A percentile compares a stretch with the other conserved stretches of the same genome.
These are phyloP conservation scores for Hypoxylon sp. DNA, from an alignment of 2,329 filamentous ascomycete genomes.

Conservation along the genomic window DNA sequence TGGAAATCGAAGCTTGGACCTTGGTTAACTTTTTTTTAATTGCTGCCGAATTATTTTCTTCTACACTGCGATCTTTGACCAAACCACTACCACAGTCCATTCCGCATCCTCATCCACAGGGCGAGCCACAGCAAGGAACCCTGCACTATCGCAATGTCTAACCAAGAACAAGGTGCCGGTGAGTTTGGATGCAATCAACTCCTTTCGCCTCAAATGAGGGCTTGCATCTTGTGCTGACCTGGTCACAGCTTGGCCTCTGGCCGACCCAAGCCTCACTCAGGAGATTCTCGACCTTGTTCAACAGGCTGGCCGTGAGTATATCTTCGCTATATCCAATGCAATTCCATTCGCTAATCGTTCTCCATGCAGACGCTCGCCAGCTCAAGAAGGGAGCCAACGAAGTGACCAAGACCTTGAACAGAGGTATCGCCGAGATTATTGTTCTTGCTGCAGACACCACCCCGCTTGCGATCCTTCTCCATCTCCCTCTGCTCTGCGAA, in stretches of 20 bases:
- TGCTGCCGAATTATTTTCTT: constrained; percentile 3
- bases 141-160: constrained; percentile 58
- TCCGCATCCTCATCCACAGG: constrained; percentile 57
- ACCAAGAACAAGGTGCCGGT: constrained; percentile 51
- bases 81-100: constrained; percentile 28
- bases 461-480: constrained; percentile 88
- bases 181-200: constrained; percentile 21
- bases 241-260: constrained; percentile 75
- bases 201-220: neutral
- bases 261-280: constrained; percentile 81
- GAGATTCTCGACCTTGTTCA: constrained; percentile 88
- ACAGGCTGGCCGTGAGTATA: constrained; percentile 68
- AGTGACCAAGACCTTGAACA: constrained; percentile 88
- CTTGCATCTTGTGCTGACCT: constrained; percentile 44
- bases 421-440: constrained; percentile 90
- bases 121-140: constrained; percentile 75
- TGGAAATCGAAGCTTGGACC: constrained; percentile 30
- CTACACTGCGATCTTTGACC: constrained; percentile 15
- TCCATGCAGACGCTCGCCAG: constrained; percentile 67
- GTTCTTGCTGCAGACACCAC: constrained; percentile 90
- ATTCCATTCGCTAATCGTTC: constrained; percentile 16
- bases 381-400: constrained; percentile 93
- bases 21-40: constrained; percentile 28
- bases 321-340: neutral
- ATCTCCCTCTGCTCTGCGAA: constrained; percentile 90